Base-by-base conservation (phyloP, 352 stramenopile species). In the Phytophthora idaei region DNA sequence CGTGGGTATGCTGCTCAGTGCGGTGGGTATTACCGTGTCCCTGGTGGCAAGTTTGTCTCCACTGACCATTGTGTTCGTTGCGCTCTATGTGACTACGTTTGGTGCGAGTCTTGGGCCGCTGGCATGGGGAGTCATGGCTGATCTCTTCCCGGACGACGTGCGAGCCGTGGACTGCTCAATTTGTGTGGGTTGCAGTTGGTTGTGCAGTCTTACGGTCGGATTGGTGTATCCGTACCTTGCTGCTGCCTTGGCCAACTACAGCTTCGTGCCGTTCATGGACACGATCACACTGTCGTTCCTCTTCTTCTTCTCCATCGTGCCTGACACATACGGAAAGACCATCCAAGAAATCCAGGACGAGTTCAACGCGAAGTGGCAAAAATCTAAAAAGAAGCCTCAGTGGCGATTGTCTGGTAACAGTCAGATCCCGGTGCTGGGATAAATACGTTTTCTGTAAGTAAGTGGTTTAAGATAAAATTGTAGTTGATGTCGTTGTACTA, bases 301-400 rank as follows among this genome's bases (percentile, higher is more conserved):
- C 15, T 89, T 83, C 58, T 65, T 80, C n/a, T 77, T 65, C 51
- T 64, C 57, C 10, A 59, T 69, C 32, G 59, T 92, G 12, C 83
- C 81, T 4, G 83, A 92, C 61, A 92, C 84, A 9, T 78, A 69
- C n/a, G 72, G 75, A 15, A 89, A 88, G 39, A 89, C 84, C 8
- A 83, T 71, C 29, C 69, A 89, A 21, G 78, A 86, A 46, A 92
- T 92, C 55, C 81, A 87, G 31, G 63, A 64, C 36, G 70, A 74
- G 47, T 89, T 87, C 52, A 64, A 61, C 28, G 51, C 44, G 1
- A 67, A 65, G 47, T 65, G 54, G 62, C 36, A 52, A 15, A 69
- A 69, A 37, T 32, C 25, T 14, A 63, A 60, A n/a, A 60, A 46
- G 31, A 53, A 63, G 37, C n/a, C 12, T 3, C 36, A 64, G 15